Evolutionary conservation across 257 asterid species (phyloP).

Genomic region (Nicotiana undulata): DNA sequence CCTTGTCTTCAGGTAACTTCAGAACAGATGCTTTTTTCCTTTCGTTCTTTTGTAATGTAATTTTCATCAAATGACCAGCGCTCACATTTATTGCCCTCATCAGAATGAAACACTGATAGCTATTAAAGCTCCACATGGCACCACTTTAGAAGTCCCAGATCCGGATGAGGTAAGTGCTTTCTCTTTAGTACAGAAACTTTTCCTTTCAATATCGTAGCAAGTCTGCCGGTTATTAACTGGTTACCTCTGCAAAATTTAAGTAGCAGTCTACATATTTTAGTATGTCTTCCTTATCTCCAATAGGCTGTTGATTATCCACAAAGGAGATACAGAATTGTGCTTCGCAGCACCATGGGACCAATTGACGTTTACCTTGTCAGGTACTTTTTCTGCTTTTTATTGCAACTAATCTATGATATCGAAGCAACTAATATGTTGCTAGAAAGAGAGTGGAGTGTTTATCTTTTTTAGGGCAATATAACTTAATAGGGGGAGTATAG

Average conservation of each 20-base stretch:
- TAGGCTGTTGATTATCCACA: conserved; percentile 90
- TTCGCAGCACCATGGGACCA: conserved; percentile 88
- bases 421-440: neutral
- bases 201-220: neutral
- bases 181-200: neutral
- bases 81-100: conserved; percentile 4
- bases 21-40: neutral
- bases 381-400: conserved; percentile 24
- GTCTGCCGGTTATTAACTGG: neutral
- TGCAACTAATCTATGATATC: neutral
- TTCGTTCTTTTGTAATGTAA: neutral
- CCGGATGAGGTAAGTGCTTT: conserved; percentile 71
- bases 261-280: neutral
- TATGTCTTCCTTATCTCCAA: conserved; percentile 1
- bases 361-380: conserved; percentile 86
- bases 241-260: neutral
- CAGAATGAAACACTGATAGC: conserved; percentile 92
- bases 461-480: neutral
- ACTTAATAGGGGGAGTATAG: neutral
- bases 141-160: conserved; percentile 90
- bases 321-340: conserved; percentile 70
- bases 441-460: neutral
- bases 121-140: conserved; percentile 95
- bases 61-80: neutral
- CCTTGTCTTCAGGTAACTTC: conserved; percentile 82